phyloP scores from a whole-genome alignment of 2,329 filamentous ascomycete species.

The Ophiostoma australiae region DNA sequence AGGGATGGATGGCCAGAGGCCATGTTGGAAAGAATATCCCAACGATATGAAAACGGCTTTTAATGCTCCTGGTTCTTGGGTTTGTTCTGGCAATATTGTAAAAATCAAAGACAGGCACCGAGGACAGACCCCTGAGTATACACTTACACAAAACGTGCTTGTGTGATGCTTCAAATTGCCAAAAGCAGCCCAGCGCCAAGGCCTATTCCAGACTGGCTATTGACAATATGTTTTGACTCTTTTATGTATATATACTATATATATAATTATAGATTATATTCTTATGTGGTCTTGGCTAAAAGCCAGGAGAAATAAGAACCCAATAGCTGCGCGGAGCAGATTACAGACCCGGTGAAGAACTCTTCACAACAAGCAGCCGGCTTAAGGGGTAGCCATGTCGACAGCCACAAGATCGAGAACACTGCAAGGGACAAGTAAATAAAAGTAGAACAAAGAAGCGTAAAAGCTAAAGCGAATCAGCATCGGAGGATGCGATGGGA shows the following conservation, averaged over 20 bases:
- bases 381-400: neutral
- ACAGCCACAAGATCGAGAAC: neutral
- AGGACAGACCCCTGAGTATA: neutral
- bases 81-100: neutral
- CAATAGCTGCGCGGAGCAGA: no score
- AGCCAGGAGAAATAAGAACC: no score
- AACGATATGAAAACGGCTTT: neutral
- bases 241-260: neutral
- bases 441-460: neutral
- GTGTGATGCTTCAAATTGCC: neutral
- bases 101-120: neutral
- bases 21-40: neutral
- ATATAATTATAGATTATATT: no score
- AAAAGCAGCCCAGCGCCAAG: neutral
- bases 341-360: no score
- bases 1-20: neutral
- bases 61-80: neutral
- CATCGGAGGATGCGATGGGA: neutral
- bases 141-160: constrained; percentile 5
- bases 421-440: neutral
- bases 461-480: neutral
- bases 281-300: no score
- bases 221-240: neutral
- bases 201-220: neutral
- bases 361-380: no score